Base-by-base conservation (phyloP, 2,329 filamentous ascomycete genomes). In the Neoascochyta sp. region DNA sequence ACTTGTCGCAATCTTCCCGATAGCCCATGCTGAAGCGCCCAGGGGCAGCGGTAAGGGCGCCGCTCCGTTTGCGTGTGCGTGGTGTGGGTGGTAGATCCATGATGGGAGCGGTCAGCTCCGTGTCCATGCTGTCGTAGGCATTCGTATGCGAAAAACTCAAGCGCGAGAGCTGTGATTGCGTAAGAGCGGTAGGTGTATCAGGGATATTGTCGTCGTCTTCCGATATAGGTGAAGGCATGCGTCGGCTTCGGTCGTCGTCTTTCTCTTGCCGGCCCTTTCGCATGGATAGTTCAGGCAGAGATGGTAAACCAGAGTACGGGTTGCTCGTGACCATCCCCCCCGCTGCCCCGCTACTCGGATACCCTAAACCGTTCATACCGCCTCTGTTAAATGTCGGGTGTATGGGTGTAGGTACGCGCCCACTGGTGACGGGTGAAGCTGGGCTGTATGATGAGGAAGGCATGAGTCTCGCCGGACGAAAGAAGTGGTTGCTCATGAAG, bases 1-100 rank as follows among this genome's bases (percentile, higher is more conserved):
- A 73, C 47, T 71, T 72, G 25, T 70, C 66, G 42, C 69, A 73
- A 39, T 73, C 69, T 8, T 68, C 62, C 16, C 68, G 53, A 40
- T 65, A 73, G 9, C 69, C 69, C 63, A 73, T 70, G 38, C 63
- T 64, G 34, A 70, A 64, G 21, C 64, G 53, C 14, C 57, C 63
- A 32, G 60, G 58, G 8, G 52, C 54, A 8, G 54, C 54, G 6
- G 53, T 59, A 23, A 64, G 41, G 10, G 62, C 62, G 22, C 62
- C 63, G 30, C 60, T 65, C 27, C 63, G 50, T 32, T 63, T 62
- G 24, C 62, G 43, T 5, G 58, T 59, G n/a, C 43, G 46, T 12
- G 57, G 52, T 13, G 50, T 54, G 9, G 45, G 45, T 12, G 42
- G 39, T 15, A 39, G 27, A 3, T 32, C 36, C 10, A 47, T 35